Percentiles rank a stretch among this genome's conserved stretches.
phyloP scores from a whole-genome alignment of 2,329 filamentous ascomycete species.

The Neopestalotiopsis clavispora region DNA sequence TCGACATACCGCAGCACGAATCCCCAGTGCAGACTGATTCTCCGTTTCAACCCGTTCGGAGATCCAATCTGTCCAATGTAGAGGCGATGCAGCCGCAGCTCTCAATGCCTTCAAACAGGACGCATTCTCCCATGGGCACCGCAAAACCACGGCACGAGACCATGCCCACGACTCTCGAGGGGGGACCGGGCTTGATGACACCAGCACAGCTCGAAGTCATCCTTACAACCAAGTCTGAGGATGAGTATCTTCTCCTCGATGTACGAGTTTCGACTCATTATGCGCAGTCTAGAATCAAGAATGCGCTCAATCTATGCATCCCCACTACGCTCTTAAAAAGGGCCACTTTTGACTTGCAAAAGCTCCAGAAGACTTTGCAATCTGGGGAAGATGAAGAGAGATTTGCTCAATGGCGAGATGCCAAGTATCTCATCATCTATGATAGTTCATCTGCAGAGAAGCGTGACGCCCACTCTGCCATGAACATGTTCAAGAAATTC shows the following conservation, averaged over 20 bases:
- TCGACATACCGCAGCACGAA: constrained; percentile 50
- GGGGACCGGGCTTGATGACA: constrained; percentile 56
- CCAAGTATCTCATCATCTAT: constrained; percentile 83
- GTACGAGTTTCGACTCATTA: constrained; percentile 87
- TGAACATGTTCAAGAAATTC: constrained; percentile 95
- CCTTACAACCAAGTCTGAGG: constrained; percentile 46
- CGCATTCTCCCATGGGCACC: constrained; percentile 43
- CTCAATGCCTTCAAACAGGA: constrained; percentile 55
- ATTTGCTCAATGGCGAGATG: constrained; percentile 78
- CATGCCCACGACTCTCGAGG: constrained; percentile 54
- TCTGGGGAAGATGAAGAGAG: constrained; percentile 69
- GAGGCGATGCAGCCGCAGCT: constrained; percentile 60
- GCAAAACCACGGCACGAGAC: constrained; percentile 51
- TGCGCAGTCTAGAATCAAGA: constrained; percentile 72
- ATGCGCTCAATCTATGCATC: constrained; percentile 91
- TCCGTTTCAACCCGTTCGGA: constrained; percentile 36
- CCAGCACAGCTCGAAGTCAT: constrained; percentile 60
- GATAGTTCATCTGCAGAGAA: constrained; percentile 77
- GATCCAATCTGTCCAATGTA: constrained; percentile 42
- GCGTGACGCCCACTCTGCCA: constrained; percentile 79
- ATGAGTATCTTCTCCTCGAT: constrained; percentile 74
- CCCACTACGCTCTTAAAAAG: constrained; percentile 92
- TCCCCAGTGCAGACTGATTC: constrained; percentile 46
- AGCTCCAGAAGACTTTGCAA: constrained; percentile 86
- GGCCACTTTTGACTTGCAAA: constrained; percentile 86